A percentile compares a stretch with the other conserved stretches of the same genome.
These are phyloP conservation scores for Pseudoneurospora amorphoporcata DNA, from an alignment of 495 filamentous ascomycete genomes.

Conservation along the genomic window DNA sequence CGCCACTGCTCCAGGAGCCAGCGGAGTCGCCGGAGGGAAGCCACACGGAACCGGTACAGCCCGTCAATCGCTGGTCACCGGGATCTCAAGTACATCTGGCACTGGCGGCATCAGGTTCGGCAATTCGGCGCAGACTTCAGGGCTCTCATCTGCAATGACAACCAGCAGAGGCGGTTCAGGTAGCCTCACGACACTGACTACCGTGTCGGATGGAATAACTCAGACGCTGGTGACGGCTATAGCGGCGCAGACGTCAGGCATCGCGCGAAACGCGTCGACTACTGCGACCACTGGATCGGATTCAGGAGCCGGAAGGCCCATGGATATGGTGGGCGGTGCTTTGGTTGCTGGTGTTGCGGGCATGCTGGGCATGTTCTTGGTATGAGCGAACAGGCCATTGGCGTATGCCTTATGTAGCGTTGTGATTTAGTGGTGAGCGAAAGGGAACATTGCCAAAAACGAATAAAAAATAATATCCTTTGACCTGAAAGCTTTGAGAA, in stretches of 20 bases:
- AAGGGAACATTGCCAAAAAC: neutral
- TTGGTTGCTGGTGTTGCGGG: constrained; percentile 1
- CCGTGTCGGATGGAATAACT: constrained; percentile 3
- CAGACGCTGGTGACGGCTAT: neutral
- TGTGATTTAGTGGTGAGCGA: neutral
- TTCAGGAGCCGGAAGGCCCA: neutral
- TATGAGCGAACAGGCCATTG: neutral
- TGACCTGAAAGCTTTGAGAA: neutral
- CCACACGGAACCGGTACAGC: neutral
- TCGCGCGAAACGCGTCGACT: neutral
- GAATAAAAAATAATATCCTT: neutral
- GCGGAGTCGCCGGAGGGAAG: neutral
- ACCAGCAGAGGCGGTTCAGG: neutral
- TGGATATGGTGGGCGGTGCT: neutral
- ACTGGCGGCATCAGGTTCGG: neutral
- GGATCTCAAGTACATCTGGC: neutral
- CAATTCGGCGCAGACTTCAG: neutral
- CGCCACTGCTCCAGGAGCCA: neutral
- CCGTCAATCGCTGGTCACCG: neutral
- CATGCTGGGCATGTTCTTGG: constrained; percentile 1
- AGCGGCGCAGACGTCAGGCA: neutral
- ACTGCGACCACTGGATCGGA: neutral
- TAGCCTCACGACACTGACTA: constrained; percentile 1
- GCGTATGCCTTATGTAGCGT: neutral
- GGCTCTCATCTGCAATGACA: neutral